Evolutionary conservation across 2,329 filamentous ascomycete genomes (phyloP).

Genomic region (Gaeumannomyces tritici): DNA sequence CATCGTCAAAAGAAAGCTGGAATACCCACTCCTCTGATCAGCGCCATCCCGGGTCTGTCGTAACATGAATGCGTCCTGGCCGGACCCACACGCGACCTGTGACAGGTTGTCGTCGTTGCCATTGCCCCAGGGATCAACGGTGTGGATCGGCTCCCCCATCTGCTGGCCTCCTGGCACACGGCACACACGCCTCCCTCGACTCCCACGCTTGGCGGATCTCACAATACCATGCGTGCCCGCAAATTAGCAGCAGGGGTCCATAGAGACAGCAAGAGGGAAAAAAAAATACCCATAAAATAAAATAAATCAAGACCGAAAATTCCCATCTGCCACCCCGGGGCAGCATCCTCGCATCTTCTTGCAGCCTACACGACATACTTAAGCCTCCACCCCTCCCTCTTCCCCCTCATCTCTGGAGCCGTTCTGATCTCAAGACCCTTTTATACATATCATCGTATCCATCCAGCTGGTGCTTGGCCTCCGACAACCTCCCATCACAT

Average conservation of each 20-base stretch:
- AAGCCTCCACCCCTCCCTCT: slow-evolving; percentile 28
- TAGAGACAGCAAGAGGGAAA: no score
- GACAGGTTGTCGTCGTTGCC: slow-evolving; percentile 37
- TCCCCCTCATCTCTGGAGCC: not conserved
- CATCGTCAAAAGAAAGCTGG: not conserved
- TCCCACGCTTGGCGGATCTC: slow-evolving; percentile 6
- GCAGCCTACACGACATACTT: slow-evolving; percentile 25
- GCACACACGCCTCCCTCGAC: no score
- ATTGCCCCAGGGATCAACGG: slow-evolving; percentile 38
- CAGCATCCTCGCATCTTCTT: slow-evolving; percentile 18
- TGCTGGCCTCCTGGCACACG: slow-evolving; percentile 11
- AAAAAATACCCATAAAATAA: no score
- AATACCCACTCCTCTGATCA: slow-evolving; percentile 6
- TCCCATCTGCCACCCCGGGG: slow-evolving; percentile 23
- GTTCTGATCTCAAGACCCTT: slow-evolving; percentile 2
- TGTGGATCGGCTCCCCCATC: slow-evolving; percentile 14
- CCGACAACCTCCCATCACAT: not conserved
- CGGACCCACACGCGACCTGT: slow-evolving; percentile 45
- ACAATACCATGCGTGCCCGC: not conserved
- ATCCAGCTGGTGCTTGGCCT: slow-evolving; percentile 3
- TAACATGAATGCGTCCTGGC: slow-evolving; percentile 6
- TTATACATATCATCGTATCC: slow-evolving; percentile 1
- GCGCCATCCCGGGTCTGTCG: slow-evolving; percentile 2
- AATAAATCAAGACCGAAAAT: slow-evolving; percentile 17
- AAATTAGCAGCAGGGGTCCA: no score